Conservation (phyloP, 352 stramenopile species). For the Elongisporangium anandrum region DNA sequence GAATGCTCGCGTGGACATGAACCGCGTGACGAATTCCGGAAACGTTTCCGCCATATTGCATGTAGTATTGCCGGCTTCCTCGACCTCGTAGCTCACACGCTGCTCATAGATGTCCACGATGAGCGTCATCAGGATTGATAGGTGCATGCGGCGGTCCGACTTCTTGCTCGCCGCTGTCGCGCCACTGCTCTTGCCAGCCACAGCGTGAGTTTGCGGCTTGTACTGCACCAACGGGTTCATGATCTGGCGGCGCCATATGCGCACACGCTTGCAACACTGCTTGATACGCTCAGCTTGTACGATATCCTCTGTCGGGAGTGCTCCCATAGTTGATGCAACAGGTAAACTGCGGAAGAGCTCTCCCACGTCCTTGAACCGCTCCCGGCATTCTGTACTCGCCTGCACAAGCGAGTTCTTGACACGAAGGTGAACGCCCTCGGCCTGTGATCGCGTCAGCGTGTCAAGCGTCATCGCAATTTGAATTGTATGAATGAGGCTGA, state of each 20-base stretch:
- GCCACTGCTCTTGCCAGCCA: slow-evolving; percentile 3
- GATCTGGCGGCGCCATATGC: slow-evolving; percentile 54
- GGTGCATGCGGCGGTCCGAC: slow-evolving; percentile 63
- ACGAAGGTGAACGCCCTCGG: slow-evolving; percentile 44
- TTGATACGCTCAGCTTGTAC: slow-evolving; percentile 49
- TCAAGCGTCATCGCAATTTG: slow-evolving; percentile 55
- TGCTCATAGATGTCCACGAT: slow-evolving; percentile 80
- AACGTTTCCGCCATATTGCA: slow-evolving; percentile 49
- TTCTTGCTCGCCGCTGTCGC: slow-evolving; percentile 29
- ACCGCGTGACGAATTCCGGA: slow-evolving; percentile 61
- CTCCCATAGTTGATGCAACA: slow-evolving; percentile 6
- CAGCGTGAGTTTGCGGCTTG: slow-evolving; percentile 36
- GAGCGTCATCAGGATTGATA: slow-evolving; percentile 56
- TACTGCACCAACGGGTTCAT: slow-evolving; percentile 65
- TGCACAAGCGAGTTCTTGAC: slow-evolving; percentile 57
- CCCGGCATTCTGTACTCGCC: slow-evolving; percentile 37
- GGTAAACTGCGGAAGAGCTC: slow-evolving; percentile 49
- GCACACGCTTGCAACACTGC: slow-evolving; percentile 76
- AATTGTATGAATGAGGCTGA: slow-evolving; percentile 1
- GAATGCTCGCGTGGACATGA: slow-evolving; percentile 41
- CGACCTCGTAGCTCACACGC: slow-evolving; percentile 31
- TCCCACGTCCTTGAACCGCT: slow-evolving; percentile 35
- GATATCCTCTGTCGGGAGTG: slow-evolving; percentile 27
- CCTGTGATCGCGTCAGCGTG: slow-evolving; percentile 48
- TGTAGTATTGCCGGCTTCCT: slow-evolving; percentile 19